Conservation (phyloP, 2,329 filamentous ascomycete species). For the Rasamsonia emersonii region DNA sequence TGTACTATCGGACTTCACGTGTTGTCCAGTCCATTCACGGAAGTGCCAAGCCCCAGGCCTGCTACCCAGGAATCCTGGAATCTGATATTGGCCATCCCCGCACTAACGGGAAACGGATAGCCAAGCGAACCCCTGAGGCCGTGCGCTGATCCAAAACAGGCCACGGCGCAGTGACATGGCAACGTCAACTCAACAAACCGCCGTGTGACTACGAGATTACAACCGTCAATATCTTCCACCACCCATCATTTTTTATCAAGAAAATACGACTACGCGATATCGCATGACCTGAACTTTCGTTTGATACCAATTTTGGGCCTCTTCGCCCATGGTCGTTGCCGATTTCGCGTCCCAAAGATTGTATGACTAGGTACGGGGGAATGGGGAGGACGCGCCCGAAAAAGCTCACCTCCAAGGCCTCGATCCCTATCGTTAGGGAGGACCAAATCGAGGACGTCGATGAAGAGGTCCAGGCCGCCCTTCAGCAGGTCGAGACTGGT, state of each 20-base stretch:
- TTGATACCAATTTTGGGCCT: conserved; percentile 57
- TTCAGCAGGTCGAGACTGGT: conserved; percentile 81
- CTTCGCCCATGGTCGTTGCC: conserved; percentile 36
- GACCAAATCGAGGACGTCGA: conserved; percentile 86
- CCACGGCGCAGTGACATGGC: conserved; percentile 30
- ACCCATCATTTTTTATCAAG: conserved; percentile 45
- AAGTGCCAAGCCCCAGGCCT: conserved; percentile 7
- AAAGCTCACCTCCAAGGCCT: conserved; percentile 87
- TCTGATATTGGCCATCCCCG: conserved; percentile 36
- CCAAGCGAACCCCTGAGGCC: conserved; percentile 37
- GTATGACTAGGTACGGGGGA: conserved; percentile 38
- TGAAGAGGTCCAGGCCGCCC: conserved; percentile 72
- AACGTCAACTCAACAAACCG: conserved; percentile 38
- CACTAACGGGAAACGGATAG: conserved; percentile 32
- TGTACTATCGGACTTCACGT: no score
- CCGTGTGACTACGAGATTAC: conserved; percentile 23
- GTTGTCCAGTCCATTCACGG: conserved; percentile 8
- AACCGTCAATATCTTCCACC: conserved; percentile 34
- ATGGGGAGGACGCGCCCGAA: conserved; percentile 42
- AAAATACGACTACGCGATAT: conserved; percentile 45
- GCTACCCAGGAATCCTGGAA: conserved; percentile 12
- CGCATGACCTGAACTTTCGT: conserved; percentile 52
- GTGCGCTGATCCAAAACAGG: conserved; percentile 34
- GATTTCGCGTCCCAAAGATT: conserved; percentile 31
- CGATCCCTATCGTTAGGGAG: conserved; percentile 78